These are phyloP conservation scores for Nemania diffusa DNA, from an alignment of 2,329 filamentous ascomycete genomes.

Conservation along the genomic window DNA sequence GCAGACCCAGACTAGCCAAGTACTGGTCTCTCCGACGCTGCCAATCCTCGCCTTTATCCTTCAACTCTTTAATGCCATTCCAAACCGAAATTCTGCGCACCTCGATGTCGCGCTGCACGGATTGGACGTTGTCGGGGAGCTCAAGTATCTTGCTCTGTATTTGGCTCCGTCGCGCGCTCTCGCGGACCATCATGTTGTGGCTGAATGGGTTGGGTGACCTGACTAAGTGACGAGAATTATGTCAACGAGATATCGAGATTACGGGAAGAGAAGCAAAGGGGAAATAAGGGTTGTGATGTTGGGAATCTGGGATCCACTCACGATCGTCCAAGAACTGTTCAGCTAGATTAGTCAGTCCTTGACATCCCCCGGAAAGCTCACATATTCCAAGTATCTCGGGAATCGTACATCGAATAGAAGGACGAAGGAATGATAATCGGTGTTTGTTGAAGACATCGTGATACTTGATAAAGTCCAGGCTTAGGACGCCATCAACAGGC, in stretches of 20 bases:
- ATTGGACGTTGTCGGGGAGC: neutral
- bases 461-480: slow-evolving; percentile 12
- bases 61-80: neutral
- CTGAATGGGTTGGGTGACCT: slow-evolving; percentile 7
- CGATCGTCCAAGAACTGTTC: slow-evolving; percentile 12
- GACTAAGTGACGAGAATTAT: slow-evolving; percentile 1
- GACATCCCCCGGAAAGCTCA: neutral
- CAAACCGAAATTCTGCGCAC: neutral
- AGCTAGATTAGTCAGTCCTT: neutral
- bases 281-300: neutral
- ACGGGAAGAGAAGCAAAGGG: neutral
- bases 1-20: neutral
- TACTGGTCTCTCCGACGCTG: neutral
- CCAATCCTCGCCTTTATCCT: neutral
- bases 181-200: slow-evolving; percentile 10
- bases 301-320: neutral
- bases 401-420: neutral
- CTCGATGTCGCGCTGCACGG: neutral
- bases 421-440: neutral
- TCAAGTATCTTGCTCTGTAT: neutral
- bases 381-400: slow-evolving; percentile 19
- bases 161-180: slow-evolving; percentile 1
- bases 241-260: neutral
- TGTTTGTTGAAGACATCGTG: slow-evolving; percentile 17
- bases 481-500: slow-evolving; percentile 16